Base-by-base conservation (phyloP, 805 yeast genomes). In the Kregervanrija fluxuum region DNA sequence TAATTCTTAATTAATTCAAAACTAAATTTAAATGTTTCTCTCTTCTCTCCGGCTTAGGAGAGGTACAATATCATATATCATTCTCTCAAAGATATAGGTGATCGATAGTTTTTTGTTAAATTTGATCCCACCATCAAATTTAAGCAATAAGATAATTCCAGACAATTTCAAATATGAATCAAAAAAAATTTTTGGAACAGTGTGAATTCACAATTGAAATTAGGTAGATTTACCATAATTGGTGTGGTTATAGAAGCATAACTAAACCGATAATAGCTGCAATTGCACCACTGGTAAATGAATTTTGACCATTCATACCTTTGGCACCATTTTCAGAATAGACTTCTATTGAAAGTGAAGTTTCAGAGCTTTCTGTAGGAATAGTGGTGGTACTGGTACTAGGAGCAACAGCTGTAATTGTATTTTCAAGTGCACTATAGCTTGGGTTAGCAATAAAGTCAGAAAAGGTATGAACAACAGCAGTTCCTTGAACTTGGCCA, bases 261-360 rank as follows among this genome's bases (percentile, higher is more conserved):
- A 31, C 37, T 11, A 38, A 38, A 35, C 45, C 45, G n/a, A 44
- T 9, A 4, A 41, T 16, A 11, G 41, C 15, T 33, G 40, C 39
- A 31, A 38, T 28, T 11, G 39, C 30, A 35, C 41, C 50, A 33
- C 54, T 53, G 2, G 45, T 8, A 12, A 54, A 40, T 5, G 54
- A 54, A 37, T 40, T 35, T 12, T 41, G 39, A 13, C 42, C 37
- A 4, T 37, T 16, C 12, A 40, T 40, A 6, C 42, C 30, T n/a
- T 45, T 47, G 16, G 46, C 52, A 30, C 54, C 51, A 40, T 48
- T 56, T 31, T 46, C 43, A 11, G 47, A 48, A 11, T 51, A 35
- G 14, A 34, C 33, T 8, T 47, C 43, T n/a, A 50, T 38, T 2
- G 53, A n/a, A 13, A 52, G 52, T 6, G 40, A 38, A 13, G 51